phyloP scores from a whole-genome alignment of 169 alveolate species.

The Sarcocystis neurona region DNA sequence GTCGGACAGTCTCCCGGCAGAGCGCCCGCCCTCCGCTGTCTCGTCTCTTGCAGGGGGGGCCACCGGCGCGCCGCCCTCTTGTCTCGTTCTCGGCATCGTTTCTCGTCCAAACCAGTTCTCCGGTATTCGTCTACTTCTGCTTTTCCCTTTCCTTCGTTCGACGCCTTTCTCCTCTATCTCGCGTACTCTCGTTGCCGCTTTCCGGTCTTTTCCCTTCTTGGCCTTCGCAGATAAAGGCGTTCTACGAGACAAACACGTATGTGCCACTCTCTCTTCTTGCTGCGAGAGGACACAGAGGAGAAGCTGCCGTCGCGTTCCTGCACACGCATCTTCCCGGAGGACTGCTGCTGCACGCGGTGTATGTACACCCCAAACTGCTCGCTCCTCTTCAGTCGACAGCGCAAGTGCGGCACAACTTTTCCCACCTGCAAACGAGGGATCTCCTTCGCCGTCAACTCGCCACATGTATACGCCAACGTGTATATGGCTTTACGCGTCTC shows the following conservation, averaged over 20 bases:
- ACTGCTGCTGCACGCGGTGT: slow-evolving; percentile 11
- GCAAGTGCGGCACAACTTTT: not conserved
- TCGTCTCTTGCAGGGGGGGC: too few relatives aligned
- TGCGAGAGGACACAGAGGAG: not conserved
- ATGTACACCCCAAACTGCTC: slow-evolving; percentile 10
- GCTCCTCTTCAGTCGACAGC: slow-evolving; percentile 1
- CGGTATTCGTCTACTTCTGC: not conserved
- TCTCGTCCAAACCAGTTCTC: too few relatives aligned
- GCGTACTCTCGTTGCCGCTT: not conserved
- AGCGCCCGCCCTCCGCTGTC: too few relatives aligned
- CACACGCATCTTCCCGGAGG: not conserved
- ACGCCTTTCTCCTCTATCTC: not conserved
- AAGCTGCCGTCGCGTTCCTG: not conserved
- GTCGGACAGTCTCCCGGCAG: too few relatives aligned
- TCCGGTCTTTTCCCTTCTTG: not conserved
- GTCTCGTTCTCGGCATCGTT: too few relatives aligned
- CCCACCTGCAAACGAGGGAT: not conserved
- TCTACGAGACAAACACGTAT: slow-evolving; percentile 10
- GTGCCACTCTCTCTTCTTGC: not conserved
- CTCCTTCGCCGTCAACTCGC: too few relatives aligned
- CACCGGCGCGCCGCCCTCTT: too few relatives aligned
- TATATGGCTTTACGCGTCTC: not conserved
- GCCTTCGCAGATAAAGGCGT: not conserved
- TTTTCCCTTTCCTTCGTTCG: not conserved
- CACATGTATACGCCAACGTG: too few relatives aligned